These are phyloP conservation scores for Metschnikowia colocasiae DNA, from an alignment of 805 yeast species.

Conservation along the genomic window DNA sequence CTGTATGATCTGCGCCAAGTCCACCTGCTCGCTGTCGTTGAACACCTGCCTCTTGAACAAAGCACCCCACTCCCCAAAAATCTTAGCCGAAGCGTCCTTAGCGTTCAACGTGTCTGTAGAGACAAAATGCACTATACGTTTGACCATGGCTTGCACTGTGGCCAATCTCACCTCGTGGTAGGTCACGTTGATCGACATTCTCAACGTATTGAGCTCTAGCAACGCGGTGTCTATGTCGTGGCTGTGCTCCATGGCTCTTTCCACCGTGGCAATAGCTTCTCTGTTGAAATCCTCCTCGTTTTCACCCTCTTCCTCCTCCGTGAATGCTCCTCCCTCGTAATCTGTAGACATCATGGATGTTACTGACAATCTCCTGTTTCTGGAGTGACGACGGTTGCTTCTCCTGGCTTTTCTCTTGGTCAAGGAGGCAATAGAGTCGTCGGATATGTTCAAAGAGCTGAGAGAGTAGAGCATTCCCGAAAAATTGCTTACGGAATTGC, in stretches of 20 bases:
- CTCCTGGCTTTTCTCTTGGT: slow-evolving; percentile 44
- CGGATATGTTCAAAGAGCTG: slow-evolving; percentile 49
- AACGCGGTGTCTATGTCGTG: slow-evolving; percentile 93
- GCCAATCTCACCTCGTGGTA: slow-evolving; percentile 90
- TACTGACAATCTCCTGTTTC: slow-evolving; percentile 33
- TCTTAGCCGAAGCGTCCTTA: slow-evolving; percentile 71
- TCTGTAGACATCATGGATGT: slow-evolving; percentile 44
- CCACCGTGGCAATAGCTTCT: slow-evolving; percentile 93
- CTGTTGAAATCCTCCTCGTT: slow-evolving; percentile 70
- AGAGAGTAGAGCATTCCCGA: slow-evolving; percentile 46
- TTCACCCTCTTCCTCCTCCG: slow-evolving; percentile 31
- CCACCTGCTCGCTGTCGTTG: slow-evolving; percentile 72
- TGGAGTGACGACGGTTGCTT: slow-evolving; percentile 22
- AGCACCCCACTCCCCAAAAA: slow-evolving; percentile 78
- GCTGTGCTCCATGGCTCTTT: slow-evolving; percentile 85
- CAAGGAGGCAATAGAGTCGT: slow-evolving; percentile 54
- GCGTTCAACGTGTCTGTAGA: slow-evolving; percentile 72
- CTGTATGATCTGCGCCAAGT: slow-evolving; percentile 56
- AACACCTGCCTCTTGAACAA: slow-evolving; percentile 83
- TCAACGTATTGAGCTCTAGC: slow-evolving; percentile 84
- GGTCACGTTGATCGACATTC: slow-evolving; percentile 96
- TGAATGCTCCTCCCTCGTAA: slow-evolving; percentile 35
- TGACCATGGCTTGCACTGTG: slow-evolving; percentile 67
- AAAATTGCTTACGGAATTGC: slow-evolving; percentile 33
- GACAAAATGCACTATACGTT: slow-evolving; percentile 67